Base-by-base conservation (phyloP, 139 green algal genomes). In the Auxenochlorella protothecoides region DNA sequence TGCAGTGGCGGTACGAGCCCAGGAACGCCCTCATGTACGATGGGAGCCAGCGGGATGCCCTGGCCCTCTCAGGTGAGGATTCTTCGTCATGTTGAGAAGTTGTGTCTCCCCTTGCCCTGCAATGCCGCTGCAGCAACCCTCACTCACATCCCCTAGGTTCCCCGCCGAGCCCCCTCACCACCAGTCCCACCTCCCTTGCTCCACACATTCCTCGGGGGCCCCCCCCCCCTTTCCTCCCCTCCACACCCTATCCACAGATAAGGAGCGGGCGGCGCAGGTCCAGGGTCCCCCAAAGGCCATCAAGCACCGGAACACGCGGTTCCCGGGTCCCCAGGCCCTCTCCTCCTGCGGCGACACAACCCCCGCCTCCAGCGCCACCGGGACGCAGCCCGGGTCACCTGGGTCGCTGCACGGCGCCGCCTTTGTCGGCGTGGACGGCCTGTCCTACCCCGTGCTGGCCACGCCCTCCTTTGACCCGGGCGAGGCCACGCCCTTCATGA, bases 1-100 rank as follows among this genome's bases (percentile, higher is more conserved):
- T 86, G 3, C 55, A 57, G 3, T 83, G 75, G 80, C 79, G 78
- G 61, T 78, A 92, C 68, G 63, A 74, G 5, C 78, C 83, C 13
- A 86, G 82, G 68, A 95, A 89, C 76, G 60, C 55, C 4, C 81
- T 96, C 16, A 93, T 87, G 78, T 96, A 93, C 75, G 82, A 86
- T 65, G 64, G 73, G 3, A 66, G 68, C 7, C 74, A 83, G 70
- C 77, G 74, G 13, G 78, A 85, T 2, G 53, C 62, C 5, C 51
- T 88, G 51, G 65, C 83, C 4, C 77, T 79, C 5, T 84, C 79
- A 57, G 72, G 72, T 76, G 56, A 2, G 64, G 61, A 11, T 62
- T 62, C 57, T 9, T 11, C 57, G 11, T 9, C 9, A 3, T 62
- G 57, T 11, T 11, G 57, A 62, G 57, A 62, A 11, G 9, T 11